Evolutionary conservation across 1,284 basidiomycete genomes (phyloP), one percentile per base, ranked within the genome.

Genomic region (Malassezia psittaci): DNA sequence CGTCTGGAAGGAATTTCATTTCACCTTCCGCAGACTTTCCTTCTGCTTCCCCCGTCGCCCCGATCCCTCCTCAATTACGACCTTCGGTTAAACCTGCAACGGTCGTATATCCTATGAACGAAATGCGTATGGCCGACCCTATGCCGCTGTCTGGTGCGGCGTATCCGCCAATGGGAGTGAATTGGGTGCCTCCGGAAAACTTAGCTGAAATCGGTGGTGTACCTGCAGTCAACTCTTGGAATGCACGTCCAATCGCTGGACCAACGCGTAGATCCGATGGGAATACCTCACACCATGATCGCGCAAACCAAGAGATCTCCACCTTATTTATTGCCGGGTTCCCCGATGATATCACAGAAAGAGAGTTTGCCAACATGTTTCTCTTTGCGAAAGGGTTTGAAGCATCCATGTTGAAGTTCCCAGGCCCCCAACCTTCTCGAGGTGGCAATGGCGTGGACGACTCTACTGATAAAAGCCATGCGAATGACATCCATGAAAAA

Each of bases 361-460:
- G 93, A 19, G 93, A 98, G 77, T 96, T 98, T 76, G 89, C 93
- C 77, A 96, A 96, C 76, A 94, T 98, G 86, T 98, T 98, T 76
- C 88, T 90, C 3, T 98, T 98, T 72, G 89, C 88, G 2, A 78
- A 82, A 1, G 94, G 90, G 11, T 98, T 98, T 70, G 93, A 98
- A 75, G 94, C 93, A 15, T 91, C 93, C 0, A 96, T 91, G 6
- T 81, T 98, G 67, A 98, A 96, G 80, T 70, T 72, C 41, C 45
- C 45, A 19, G 16, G 5, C 16, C 49, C 49, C 1, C 62, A 68
- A 37, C 59, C 64, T 5, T 67, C 69, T 38, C 34, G 24, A n/a
- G 15, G 19, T 8, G 40, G 10, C 12, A 29, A 29, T 29, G 7
- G 24, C 24, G 4, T 29, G 24, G 19, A 51, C 2, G 18, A 43